phyloP scores from a whole-genome alignment of 2,329 filamentous ascomycete species.

The Pseudogymnoascus sp. region DNA sequence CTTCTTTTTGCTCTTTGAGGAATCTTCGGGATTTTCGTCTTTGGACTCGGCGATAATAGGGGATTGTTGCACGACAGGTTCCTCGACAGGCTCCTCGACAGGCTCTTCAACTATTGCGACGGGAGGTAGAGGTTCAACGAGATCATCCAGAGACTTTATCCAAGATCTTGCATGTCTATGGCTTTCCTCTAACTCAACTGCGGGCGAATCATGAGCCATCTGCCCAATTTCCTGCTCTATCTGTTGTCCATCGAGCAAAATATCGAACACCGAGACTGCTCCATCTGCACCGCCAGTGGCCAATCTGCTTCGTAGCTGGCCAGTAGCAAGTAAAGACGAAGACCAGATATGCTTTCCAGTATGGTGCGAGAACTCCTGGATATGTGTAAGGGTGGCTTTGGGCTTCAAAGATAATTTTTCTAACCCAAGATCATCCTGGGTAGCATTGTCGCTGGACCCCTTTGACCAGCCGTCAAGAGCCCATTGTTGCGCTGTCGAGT shows the following conservation, averaged over 20 bases:
- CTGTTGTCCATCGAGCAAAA: constrained; percentile 4
- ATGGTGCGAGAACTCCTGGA: constrained; percentile 55
- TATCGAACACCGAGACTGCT: constrained; percentile 40
- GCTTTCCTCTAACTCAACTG: neutral
- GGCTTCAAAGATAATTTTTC: neutral
- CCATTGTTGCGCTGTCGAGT: constrained; percentile 71
- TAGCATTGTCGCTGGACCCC: neutral
- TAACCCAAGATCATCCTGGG: neutral
- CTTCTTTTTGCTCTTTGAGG: neutral
- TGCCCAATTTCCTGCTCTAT: neutral
- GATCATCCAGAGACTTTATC: constrained; percentile 3
- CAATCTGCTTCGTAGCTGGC: constrained; percentile 9
- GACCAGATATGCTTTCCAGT: constrained; percentile 90
- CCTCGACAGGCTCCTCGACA: neutral
- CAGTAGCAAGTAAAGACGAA: constrained; percentile 38
- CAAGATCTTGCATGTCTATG: neutral
- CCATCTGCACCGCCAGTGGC: constrained; percentile 84
- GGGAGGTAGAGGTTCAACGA: neutral
- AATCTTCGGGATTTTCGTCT: neutral
- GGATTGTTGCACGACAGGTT: neutral
- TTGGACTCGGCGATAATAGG: neutral
- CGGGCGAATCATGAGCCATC: neutral
- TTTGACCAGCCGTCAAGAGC: constrained; percentile 15
- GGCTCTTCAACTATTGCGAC: neutral
- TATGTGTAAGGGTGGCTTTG: constrained; percentile 38